Evolutionary conservation across 1,284 basidiomycete genomes (phyloP).

Genomic region (Stygiomarasmius scandens): DNA sequence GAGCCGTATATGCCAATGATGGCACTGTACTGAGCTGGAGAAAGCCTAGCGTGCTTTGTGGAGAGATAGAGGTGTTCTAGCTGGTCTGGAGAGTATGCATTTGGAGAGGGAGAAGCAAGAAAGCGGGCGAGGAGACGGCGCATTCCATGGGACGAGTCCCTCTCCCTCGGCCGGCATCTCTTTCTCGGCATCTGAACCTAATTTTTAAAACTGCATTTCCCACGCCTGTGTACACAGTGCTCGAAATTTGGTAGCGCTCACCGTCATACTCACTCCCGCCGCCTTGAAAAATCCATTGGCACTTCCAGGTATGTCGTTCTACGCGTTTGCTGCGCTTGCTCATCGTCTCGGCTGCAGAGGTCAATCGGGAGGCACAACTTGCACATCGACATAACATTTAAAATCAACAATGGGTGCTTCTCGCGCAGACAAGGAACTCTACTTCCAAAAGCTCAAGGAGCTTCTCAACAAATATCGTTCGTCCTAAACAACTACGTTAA

Average conservation of each 20-base stretch:
- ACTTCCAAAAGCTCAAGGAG: conserved; percentile 95
- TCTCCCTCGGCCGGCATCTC: conserved; percentile 2
- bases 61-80: conserved; percentile 29
- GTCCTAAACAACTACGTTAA: conserved; percentile 31
- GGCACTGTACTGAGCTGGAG: conserved; percentile 29
- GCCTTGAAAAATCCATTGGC: conserved; percentile 93
- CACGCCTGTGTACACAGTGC: conserved; percentile 37
- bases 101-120: conserved; percentile 14
- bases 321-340: conserved; percentile 14
- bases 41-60: conserved; percentile 25
- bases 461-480: conserved; percentile 89
- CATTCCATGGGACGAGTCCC: no score
- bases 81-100: conserved; percentile 22
- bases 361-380: conserved; percentile 79
- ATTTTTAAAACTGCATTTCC: conserved; percentile 20
- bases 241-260: conserved; percentile 20
- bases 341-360: conserved; percentile 51
- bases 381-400: conserved; percentile 8
- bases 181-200: conserved; percentile 5
- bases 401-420: conserved; percentile 82
- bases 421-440: conserved; percentile 89
- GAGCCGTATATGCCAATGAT: conserved; percentile 36
- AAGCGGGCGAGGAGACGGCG: no score
- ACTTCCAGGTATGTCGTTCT: conserved; percentile 49
- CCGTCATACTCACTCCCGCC: conserved; percentile 29